phyloP scores from a whole-genome alignment of 805 yeast genomes.

The Kuraishia capsulata region DNA sequence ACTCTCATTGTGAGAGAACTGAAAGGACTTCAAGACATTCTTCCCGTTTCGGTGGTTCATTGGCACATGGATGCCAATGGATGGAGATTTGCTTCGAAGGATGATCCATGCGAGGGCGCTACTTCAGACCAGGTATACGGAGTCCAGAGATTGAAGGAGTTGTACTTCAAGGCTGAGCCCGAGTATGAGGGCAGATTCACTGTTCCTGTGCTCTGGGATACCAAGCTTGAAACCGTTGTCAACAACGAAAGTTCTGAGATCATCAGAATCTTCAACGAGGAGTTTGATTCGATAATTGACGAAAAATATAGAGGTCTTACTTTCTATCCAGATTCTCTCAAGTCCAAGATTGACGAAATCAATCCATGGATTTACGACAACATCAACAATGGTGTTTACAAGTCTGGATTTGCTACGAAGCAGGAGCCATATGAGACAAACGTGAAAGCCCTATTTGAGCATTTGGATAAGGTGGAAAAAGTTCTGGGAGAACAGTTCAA shows the following conservation, averaged over 20 bases:
- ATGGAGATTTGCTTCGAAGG: conserved; percentile 65
- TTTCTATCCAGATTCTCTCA: conserved; percentile 51
- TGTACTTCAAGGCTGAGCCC: conserved; percentile 69
- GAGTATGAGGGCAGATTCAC: conserved; percentile 78
- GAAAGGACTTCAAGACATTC: conserved; percentile 60
- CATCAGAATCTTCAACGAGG: conserved; percentile 73
- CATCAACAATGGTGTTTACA: conserved; percentile 91
- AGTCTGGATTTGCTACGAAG: conserved; percentile 78
- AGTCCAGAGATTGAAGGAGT: conserved; percentile 49
- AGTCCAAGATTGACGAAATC: conserved; percentile 58
- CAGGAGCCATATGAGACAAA: conserved; percentile 76
- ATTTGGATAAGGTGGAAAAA: conserved; percentile 62
- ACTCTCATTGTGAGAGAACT: conserved; percentile 63
- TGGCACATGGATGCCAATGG: conserved; percentile 86
- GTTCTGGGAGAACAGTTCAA: conserved; percentile 39
- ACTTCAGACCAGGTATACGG: conserved; percentile 56
- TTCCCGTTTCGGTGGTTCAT: conserved; percentile 73
- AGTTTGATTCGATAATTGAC: conserved; percentile 52
- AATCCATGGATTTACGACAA: conserved; percentile 78
- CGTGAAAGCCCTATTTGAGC: conserved; percentile 51
- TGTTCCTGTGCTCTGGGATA: conserved; percentile 93
- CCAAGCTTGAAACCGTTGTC: conserved; percentile 71
- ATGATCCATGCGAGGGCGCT: conserved; percentile 35
- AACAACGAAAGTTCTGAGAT: conserved; percentile 89
- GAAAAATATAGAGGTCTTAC: conserved; percentile 40